Evolutionary conservation across 441 rosid species (phyloP), one percentile per base, ranked within the genome.

Genomic region (Eruca vesicaria): DNA sequence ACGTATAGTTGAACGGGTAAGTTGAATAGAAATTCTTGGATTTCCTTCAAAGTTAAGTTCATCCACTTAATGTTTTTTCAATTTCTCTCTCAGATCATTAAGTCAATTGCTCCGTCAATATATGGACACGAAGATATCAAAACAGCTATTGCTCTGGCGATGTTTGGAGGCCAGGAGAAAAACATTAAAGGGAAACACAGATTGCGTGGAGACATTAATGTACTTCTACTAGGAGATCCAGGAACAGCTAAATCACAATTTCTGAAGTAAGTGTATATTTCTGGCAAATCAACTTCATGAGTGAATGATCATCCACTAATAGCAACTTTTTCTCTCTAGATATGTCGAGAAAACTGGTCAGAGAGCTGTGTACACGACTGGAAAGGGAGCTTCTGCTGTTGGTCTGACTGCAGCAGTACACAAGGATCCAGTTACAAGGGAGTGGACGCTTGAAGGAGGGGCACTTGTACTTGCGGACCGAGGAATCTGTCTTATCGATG

Each of bases 371-470:
- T 96, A 96, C 82, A 96, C 99, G 26, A 96, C 99, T 68, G 97
- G 99, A 38, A 96, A 96, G 83, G 99, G 99, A 77, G 99, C 98
- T 73, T 96, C 99, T 69, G 99, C 99, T 53, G 96, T 96, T 31
- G 98, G 99, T 64, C 90, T 96, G 45, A 96, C 99, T 41, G 97
- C 98, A 73, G 99, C 99, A 26, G 99, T 96, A 72, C 99, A 96
- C 90, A 96, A 96, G 84, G 99, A 96, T 69, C 99, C 97, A 23
- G 96, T 96, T 72, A 96, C 99, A 56, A 86, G 97, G 69, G 99
- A 93, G 81, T 96, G 99, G 99, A 96, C 99, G 10, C 99, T 96
- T 68, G 99, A 96, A 90, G 99, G 98, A 71, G 99, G 99, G 18
- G 98, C 99, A 67, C 99, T 96, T 78, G 99, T 96, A 78, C 89